These are phyloP conservation scores for Talaromyces sp. DNA, from an alignment of 2,329 filamentous ascomycete genomes.

Conservation along the genomic window DNA sequence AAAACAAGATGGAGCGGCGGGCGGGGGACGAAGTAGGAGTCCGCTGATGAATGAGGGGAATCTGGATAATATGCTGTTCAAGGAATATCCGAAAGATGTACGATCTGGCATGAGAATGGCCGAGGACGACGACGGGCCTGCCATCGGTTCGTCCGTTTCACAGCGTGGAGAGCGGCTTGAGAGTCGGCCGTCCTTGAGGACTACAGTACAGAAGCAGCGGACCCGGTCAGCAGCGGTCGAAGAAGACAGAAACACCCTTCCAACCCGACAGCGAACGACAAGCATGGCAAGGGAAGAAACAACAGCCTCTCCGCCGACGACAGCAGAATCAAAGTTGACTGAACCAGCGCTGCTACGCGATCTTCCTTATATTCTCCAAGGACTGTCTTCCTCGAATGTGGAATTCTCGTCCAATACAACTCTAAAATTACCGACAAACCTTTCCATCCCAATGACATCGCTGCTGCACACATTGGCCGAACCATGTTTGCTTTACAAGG, in stretches of 20 bases:
- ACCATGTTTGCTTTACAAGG: slow-evolving; percentile 83
- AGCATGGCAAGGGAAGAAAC: slow-evolving; percentile 18
- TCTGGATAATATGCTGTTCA: slow-evolving; percentile 31
- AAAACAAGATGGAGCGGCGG: slow-evolving; percentile 13
- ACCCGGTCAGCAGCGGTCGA: slow-evolving; percentile 15
- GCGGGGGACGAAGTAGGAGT: slow-evolving; percentile 27
- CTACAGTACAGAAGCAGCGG: slow-evolving; percentile 17
- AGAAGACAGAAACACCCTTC: slow-evolving; percentile 9
- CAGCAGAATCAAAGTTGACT: slow-evolving; percentile 53
- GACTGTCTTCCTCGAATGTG: slow-evolving; percentile 79
- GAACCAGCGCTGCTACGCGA: slow-evolving; percentile 68
- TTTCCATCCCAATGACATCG: slow-evolving; percentile 79
- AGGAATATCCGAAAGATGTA: slow-evolving; percentile 16
- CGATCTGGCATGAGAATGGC: slow-evolving; percentile 19
- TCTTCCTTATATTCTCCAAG: slow-evolving; percentile 87
- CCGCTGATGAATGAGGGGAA: slow-evolving; percentile 35
- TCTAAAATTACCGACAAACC: slow-evolving; percentile 68
- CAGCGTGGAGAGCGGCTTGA: slow-evolving; percentile 24
- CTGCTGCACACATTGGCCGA: slow-evolving; percentile 86
- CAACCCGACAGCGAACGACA: slow-evolving; percentile 13
- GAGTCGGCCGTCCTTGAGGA: slow-evolving; percentile 20
- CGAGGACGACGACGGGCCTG: slow-evolving; percentile 28
- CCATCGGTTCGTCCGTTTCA: slow-evolving; percentile 36
- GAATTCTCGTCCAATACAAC: slow-evolving; percentile 64
- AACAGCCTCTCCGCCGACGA: slow-evolving; percentile 12